These are phyloP conservation scores for Leccinum uliginosum DNA, from an alignment of 768 basidiomycete species.

Conservation along the genomic window DNA sequence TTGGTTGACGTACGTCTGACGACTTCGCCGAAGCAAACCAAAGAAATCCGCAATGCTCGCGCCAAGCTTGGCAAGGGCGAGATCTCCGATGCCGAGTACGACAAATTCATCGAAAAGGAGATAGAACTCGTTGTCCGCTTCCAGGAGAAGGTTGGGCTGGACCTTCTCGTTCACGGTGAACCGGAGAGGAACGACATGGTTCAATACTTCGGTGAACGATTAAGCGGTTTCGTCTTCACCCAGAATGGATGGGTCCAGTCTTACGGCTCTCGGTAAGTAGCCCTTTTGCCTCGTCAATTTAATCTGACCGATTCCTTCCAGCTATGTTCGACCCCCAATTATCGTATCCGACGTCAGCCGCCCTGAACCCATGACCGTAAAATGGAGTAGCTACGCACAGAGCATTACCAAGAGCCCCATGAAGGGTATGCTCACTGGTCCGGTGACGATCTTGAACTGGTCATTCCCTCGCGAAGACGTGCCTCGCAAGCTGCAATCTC, in stretches of 20 bases:
- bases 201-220: conserved; percentile 98
- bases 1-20: conserved; percentile 3
- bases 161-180: conserved; percentile 97
- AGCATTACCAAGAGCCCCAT: conserved; percentile 89
- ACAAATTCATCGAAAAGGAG: conserved; percentile 98
- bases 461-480: conserved; percentile 99
- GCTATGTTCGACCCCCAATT: conserved; percentile 97
- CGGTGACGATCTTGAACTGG: conserved; percentile 99
- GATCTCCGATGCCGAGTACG: conserved; percentile 81
- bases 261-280: conserved; percentile 89
- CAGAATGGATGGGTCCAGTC: conserved; percentile 99
- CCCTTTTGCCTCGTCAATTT: conserved; percentile 3
- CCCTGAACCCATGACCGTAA: conserved; percentile 88
- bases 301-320: conserved; percentile 23
- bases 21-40: conserved; percentile 71
- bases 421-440: conserved; percentile 99
- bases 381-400: conserved; percentile 96
- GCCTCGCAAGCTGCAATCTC: conserved; percentile 92
- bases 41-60: conserved; percentile 97
- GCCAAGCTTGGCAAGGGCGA: conserved; percentile 92
- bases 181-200: conserved; percentile 99
- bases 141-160: conserved; percentile 96
- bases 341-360: conserved; percentile 98
- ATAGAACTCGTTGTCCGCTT: conserved; percentile 89
- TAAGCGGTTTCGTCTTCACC: conserved; percentile 95